A percentile compares a stretch with the other conserved stretches of the same genome.
Evolutionary conservation across 257 asterid species (phyloP).

Genomic region (Apocynum venetum): DNA sequence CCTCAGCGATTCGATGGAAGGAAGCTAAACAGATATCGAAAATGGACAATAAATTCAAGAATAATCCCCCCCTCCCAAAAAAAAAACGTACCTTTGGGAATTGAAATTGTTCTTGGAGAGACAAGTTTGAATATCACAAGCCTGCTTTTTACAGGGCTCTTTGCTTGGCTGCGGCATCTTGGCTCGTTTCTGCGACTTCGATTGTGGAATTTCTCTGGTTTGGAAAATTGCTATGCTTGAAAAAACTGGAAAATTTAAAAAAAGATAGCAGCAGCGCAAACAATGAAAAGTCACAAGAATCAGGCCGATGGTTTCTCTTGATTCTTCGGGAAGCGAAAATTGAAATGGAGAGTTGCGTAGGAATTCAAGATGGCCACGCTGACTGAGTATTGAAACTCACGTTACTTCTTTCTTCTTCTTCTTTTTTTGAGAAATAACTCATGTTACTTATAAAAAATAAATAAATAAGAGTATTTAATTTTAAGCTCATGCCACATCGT

Average conservation of each 20-base stretch:
- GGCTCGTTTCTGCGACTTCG: not conserved
- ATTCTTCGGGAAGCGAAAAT: not conserved
- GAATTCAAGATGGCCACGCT: too few species aligned
- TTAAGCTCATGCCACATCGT: too few species aligned
- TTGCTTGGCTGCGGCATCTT: slow-evolving; percentile 75
- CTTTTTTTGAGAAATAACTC: too few species aligned
- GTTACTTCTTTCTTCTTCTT: too few species aligned
- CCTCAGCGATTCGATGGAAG: not conserved
- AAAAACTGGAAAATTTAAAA: not conserved
- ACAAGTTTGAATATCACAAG: slow-evolving; percentile 93
- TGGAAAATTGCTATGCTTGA: not conserved
- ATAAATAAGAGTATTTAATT: too few species aligned
- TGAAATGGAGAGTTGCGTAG: not conserved
- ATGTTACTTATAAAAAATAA: too few species aligned
- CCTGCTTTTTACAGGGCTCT: slow-evolving; percentile 94
- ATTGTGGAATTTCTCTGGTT: not conserved
- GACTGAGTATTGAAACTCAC: too few species aligned
- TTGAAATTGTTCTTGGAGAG: slow-evolving; percentile 96
- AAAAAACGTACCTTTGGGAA: slow-evolving; percentile 46
- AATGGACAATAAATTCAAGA: not conserved
- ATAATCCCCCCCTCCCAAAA: not conserved
- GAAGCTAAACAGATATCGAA: not conserved
- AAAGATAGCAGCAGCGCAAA: not conserved
- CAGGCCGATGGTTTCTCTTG: not conserved
- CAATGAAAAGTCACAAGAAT: not conserved